phyloP scores from a whole-genome alignment of 257 asterid species.

The Solanum rostratum region DNA sequence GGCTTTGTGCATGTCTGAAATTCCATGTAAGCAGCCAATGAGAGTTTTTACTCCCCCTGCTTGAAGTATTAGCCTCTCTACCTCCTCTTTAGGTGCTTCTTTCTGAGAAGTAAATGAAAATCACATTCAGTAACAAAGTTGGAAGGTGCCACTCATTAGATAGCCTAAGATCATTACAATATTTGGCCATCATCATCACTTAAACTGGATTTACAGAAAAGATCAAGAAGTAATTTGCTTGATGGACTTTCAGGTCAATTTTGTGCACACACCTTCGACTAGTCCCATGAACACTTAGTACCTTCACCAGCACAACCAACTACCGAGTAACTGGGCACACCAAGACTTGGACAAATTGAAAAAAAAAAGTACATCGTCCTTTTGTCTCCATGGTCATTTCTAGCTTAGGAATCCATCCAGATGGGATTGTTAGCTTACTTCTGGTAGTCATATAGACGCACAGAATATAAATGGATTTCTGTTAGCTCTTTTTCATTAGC shows the following conservation, averaged over 20 bases:
- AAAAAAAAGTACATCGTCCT: not conserved
- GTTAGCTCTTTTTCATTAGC: not conserved
- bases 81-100: constrained; percentile 63
- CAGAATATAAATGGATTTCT: not conserved
- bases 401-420: not conserved
- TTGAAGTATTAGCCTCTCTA: constrained; percentile 67
- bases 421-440: not conserved
- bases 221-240: not conserved
- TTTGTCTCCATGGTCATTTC: not conserved
- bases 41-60: constrained; percentile 84
- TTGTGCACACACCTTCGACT: not conserved
- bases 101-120: constrained; percentile 25
- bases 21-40: constrained; percentile 56
- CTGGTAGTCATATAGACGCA: not conserved
- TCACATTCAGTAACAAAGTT: not conserved
- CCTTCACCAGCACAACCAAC: too few relatives aligned
- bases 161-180: not conserved
- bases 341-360: not conserved
- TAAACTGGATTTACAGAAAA: not conserved
- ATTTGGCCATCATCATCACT: not conserved
- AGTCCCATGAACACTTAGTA: not conserved
- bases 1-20: constrained; percentile 45
- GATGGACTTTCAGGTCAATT: too few relatives aligned
- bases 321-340: not conserved
- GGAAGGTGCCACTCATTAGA: not conserved